phyloP scores from a whole-genome alignment of 1,139 yeast genomes.

The Groenewaldozyma sp. region DNA sequence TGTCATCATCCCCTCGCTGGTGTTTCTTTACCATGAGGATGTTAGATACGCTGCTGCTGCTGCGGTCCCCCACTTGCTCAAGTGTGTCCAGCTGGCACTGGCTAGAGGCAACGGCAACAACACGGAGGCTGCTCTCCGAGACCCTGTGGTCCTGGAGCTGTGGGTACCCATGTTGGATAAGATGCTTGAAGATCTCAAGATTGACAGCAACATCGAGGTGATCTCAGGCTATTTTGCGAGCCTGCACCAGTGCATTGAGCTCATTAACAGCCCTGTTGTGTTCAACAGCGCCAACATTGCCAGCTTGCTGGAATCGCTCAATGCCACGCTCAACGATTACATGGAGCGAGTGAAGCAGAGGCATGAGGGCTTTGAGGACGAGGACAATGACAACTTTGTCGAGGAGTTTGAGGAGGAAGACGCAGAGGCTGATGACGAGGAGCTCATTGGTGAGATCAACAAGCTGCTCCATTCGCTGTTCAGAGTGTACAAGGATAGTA shows the following conservation, averaged over 20 bases:
- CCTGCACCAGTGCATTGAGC: slow-evolving; percentile 55
- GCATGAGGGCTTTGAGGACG: slow-evolving; percentile 58
- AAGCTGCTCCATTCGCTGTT: slow-evolving; percentile 69
- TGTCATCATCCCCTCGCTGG: slow-evolving; percentile 79
- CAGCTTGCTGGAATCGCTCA: slow-evolving; percentile 51
- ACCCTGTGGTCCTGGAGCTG: slow-evolving; percentile 42
- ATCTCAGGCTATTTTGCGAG: slow-evolving; percentile 70
- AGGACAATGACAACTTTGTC: slow-evolving; percentile 57
- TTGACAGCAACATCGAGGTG: slow-evolving; percentile 81
- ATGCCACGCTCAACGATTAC: slow-evolving; percentile 55
- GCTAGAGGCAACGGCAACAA: slow-evolving; percentile 19
- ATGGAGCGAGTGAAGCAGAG: slow-evolving; percentile 65
- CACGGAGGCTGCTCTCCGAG: slow-evolving; percentile 38
- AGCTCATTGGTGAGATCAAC: slow-evolving; percentile 74
- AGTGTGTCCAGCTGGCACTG: slow-evolving; percentile 52
- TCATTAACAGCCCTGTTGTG: slow-evolving; percentile 49
- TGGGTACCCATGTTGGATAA: slow-evolving; percentile 70
- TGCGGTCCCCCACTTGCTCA: slow-evolving; percentile 67
- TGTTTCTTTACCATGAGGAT: slow-evolving; percentile 87
- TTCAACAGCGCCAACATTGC: slow-evolving; percentile 51
- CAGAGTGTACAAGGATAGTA: slow-evolving; percentile 49
- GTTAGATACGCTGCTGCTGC: slow-evolving; percentile 87
- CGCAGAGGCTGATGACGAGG: slow-evolving; percentile 85
- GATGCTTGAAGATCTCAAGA: slow-evolving; percentile 55
- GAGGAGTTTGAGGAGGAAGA: slow-evolving; percentile 66